Evolutionary conservation across 352 stramenopile species (phyloP), one percentile per base, ranked within the genome.

Genomic region (Phytophthora rubi): DNA sequence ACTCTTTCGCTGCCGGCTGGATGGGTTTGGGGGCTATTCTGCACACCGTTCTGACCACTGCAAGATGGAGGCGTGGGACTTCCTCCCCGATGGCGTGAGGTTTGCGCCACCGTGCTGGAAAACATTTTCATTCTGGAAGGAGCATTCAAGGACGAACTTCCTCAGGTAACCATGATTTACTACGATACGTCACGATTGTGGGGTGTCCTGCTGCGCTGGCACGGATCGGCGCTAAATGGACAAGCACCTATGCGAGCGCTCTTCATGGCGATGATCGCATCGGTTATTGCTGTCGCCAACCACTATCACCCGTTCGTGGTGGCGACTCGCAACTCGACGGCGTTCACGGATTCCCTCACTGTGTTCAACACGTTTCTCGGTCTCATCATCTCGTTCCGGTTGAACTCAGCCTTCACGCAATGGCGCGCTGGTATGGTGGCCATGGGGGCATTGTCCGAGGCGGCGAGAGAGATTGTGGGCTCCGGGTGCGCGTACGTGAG

Each of bases 281-380:
- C 85, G 42, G 28, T 37, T 16, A 49, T 93, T 37, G 82, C 83
- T 0, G 16, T 76, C 12, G 44, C 48, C n/a, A 91, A 93, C 69
- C 57, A 83, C 30, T 71, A 79, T 39, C 71, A 90, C 61, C 67
- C 64, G 39, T 91, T 93, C 28, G 82, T 91, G 32, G 81, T 88
- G 32, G 57, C 74, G 0, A 91, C 85, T 18, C 81, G 81, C 21
- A 75, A 85, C 21, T 91, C 82, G 56, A 88, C 79, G 39, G 85
- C 85, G 42, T 93, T 91, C 59, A 85, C 85, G 1, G 83, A 91
- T 61, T 90, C 85, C 23, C 62, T 92, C 49, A 89, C 83, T 35
- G 85, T 93, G 7, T 92, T 93, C 70, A 93, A 93, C 76, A 90
- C 83, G 45, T 93, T 93, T 35, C 68, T 93, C 7, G 85, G 83